Evolutionary conservation across 805 yeast species (phyloP), one percentile per base, ranked within the genome.

Genomic region (Candida rishiriensis): DNA sequence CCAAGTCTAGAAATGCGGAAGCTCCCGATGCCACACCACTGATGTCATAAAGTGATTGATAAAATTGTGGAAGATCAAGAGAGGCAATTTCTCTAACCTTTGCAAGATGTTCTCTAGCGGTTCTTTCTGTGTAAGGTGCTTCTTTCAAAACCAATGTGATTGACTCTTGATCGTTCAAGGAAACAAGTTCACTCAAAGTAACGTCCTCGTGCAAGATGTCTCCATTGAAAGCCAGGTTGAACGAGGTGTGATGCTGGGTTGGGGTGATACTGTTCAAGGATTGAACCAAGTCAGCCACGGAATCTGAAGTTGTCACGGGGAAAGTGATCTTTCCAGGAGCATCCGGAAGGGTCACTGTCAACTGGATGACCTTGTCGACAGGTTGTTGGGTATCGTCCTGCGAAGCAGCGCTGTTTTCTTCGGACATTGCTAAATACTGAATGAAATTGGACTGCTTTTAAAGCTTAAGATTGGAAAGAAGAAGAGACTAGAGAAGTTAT

Each of bases 71-170:
- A 37, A 68, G 65, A 44, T 73, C 75, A 50, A 82, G 67, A 3
- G 79, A 82, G 35, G 76, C 70, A 39, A 71, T 66, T 43, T 82
- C 88, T 60, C 95, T 78, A 39, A 81, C 75, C 47, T 77, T 77
- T 40, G 68, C 60, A 35, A 88, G 60, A 61, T 88, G 96, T 26
- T 75, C 76, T 48, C 79, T 68, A 28, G 85, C 81, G 29, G 73
- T 68, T 36, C 74, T 70, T 59, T 78, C 81, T 46, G 73, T 80
- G 68, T 87, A 87, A 1, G 82, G 69, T 42, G 71, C 74, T 44
- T 77, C 77, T 33, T 64, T 71, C 49, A 86, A 60, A 14, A 60
- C 64, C 39, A 86, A 59, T 1, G 59, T 50, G n/a, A 78, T 54
- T 17, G 57, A 56, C 14, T 56, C 56, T 10, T 59, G 46, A 3